Evolutionary conservation across 2,329 filamentous ascomycete genomes (phyloP), one percentile per base, ranked within the genome.

Genomic region (Fusarium cyanostomum): DNA sequence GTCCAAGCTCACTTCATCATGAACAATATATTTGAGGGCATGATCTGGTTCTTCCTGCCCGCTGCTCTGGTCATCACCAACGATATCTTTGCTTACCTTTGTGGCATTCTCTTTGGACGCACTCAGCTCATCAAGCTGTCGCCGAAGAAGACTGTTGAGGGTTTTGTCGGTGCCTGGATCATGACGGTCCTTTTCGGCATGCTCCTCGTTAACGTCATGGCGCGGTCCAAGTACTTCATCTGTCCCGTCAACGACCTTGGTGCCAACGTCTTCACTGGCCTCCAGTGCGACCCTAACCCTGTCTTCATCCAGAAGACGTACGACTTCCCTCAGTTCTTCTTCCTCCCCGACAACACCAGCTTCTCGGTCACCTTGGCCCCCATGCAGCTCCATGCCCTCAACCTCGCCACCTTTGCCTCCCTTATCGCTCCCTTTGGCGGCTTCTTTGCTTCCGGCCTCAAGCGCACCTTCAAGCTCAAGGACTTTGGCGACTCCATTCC

Each of bases 21-120:
- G 92, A 99, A 99, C 85, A 99, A 99, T 79, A 91, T 99, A 67
- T 96, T 99, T 71, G 95, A 99, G 80, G 95, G 95, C 80, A 93
- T 99, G 91, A 96, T 99, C 76, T 99, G 95, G 95, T 98, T 99
- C 84, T 97, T 98, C 85, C 81, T 99, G 39, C 95, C 95, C 8
- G 94, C 92, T 8, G 90, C 92, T 50, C 86, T 99, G 70, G 95
- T 99, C 76, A 97, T 99, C 75, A 97, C 92, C 64, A 99, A 99
- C 78, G 95, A 99, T 75, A 99, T 99, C 66, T 98, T 96, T 72
- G 95, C 95, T 71, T 99, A 99, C 76, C 88, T 99, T 61, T 97
- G 94, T 77, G 95, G 95, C 59, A 98, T 99, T 74, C 94, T 94
- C 18, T 97, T 99, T 77, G 95, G 95, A 48, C 89, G 93, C 53